Percentiles rank a stretch among this genome's conserved stretches.
phyloP scores from a whole-genome alignment of 208 protist genomes.

The Acanthamoeba castellanii region DNA sequence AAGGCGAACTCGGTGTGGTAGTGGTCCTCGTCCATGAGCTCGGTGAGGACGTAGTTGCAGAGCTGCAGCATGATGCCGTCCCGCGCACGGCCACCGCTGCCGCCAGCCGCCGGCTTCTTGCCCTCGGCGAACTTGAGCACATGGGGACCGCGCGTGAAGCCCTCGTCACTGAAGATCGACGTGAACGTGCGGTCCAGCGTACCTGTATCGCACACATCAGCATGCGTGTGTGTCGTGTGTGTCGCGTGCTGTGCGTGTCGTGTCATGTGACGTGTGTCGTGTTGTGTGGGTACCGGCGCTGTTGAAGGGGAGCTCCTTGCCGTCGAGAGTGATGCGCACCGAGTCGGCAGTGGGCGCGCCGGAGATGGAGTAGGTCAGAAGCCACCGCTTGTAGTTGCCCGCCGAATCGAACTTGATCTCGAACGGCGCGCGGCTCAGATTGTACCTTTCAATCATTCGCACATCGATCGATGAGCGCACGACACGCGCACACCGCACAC shows the following conservation, averaged over 20 bases:
- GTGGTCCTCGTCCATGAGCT: slow-evolving; percentile 46
- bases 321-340: slow-evolving; percentile 65
- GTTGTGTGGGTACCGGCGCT: background rate
- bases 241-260: background rate
- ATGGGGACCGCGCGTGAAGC: background rate
- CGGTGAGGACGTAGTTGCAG: slow-evolving; percentile 58
- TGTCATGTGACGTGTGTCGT: background rate
- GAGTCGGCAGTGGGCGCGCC: slow-evolving; percentile 23
- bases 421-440: background rate
- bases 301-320: slow-evolving; percentile 15
- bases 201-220: background rate
- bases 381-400: slow-evolving; percentile 56
- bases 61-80: slow-evolving; percentile 37
- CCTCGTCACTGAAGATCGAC: slow-evolving; percentile 9
- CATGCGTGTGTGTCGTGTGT: background rate
- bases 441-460: background rate
- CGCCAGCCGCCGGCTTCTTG: background rate
- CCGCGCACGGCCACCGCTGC: background rate
- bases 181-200: slow-evolving; percentile 39
- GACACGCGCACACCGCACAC: background rate
- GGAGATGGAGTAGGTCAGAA: slow-evolving; percentile 63
- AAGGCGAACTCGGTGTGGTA: slow-evolving; percentile 36
- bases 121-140: slow-evolving; percentile 18
- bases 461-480: background rate
- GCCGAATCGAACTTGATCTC: slow-evolving; percentile 19